phyloP scores from a whole-genome alignment of 2,329 filamentous ascomycete species.

The Leptographium procerum region DNA sequence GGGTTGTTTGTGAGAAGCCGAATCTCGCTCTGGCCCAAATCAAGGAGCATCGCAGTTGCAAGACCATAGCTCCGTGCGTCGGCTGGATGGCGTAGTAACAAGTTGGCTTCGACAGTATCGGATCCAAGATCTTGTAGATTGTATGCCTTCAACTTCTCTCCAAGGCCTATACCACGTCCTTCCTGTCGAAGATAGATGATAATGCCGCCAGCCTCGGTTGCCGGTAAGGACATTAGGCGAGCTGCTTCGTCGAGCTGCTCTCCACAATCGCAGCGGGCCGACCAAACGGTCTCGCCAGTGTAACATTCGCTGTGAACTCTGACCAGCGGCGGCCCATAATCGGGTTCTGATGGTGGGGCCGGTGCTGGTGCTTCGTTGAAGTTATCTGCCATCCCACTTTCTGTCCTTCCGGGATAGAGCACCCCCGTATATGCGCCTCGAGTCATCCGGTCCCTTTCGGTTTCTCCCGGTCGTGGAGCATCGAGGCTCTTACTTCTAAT shows the following conservation, averaged over 20 bases:
- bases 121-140: slow-evolving; percentile 93
- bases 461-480: slow-evolving; percentile 61
- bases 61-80: slow-evolving; percentile 91
- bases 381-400: slow-evolving; percentile 44
- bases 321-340: slow-evolving; percentile 55
- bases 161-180: slow-evolving; percentile 85
- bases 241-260: slow-evolving; percentile 97
- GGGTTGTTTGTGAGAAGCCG: slow-evolving; percentile 91
- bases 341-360: background rate
- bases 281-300: slow-evolving; percentile 97
- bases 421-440: slow-evolving; percentile 84
- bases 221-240: slow-evolving; percentile 71
- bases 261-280: slow-evolving; percentile 91
- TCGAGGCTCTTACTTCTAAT: slow-evolving; percentile 69
- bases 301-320: slow-evolving; percentile 98
- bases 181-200: slow-evolving; percentile 96
- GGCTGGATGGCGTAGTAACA: slow-evolving; percentile 81
- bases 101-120: slow-evolving; percentile 95
- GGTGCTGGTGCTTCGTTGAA: background rate
- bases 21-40: slow-evolving; percentile 70
- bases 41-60: slow-evolving; percentile 87
- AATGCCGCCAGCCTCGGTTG: slow-evolving; percentile 59
- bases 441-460: slow-evolving; percentile 85
- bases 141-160: slow-evolving; percentile 95
- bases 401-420: slow-evolving; percentile 73